These are phyloP conservation scores for Adansonia madagascariensis DNA, from an alignment of 441 rosid species.

Conservation along the genomic window DNA sequence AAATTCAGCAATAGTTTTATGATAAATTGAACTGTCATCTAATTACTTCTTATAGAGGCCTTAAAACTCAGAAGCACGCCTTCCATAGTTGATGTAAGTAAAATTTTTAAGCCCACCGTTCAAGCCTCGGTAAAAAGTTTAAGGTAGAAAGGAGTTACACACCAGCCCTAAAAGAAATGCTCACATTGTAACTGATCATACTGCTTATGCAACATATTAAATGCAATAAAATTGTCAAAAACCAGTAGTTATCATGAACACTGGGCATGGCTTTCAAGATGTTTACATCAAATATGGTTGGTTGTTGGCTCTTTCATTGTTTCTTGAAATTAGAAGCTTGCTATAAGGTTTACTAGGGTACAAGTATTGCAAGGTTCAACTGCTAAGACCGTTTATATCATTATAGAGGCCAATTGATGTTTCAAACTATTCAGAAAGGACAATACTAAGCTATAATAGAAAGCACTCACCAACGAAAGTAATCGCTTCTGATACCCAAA, in stretches of 20 bases:
- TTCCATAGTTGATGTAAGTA: too few relatives aligned
- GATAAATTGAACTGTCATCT: neutral
- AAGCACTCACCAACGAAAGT: constrained; percentile 87
- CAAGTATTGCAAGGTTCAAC: neutral
- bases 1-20: neutral
- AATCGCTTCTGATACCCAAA: constrained; percentile 90
- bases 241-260: neutral
- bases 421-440: neutral
- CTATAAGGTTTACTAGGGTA: neutral
- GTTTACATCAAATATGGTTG: neutral
- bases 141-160: neutral
- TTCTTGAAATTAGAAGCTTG: neutral
- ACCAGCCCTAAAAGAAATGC: neutral
- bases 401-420: neutral
- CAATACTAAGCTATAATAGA: neutral
- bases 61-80: neutral
- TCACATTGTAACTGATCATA: neutral
- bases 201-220: neutral
- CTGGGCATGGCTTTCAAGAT: neutral
- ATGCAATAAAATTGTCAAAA: neutral
- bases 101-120: neutral
- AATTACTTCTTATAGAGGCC: neutral
- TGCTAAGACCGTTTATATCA: neutral
- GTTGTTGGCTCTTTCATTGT: neutral
- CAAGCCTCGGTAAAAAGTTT: neutral